These are phyloP conservation scores for Hanseniaspora pseudoguilliermondii DNA, from an alignment of 805 yeast genomes.

Conservation along the genomic window DNA sequence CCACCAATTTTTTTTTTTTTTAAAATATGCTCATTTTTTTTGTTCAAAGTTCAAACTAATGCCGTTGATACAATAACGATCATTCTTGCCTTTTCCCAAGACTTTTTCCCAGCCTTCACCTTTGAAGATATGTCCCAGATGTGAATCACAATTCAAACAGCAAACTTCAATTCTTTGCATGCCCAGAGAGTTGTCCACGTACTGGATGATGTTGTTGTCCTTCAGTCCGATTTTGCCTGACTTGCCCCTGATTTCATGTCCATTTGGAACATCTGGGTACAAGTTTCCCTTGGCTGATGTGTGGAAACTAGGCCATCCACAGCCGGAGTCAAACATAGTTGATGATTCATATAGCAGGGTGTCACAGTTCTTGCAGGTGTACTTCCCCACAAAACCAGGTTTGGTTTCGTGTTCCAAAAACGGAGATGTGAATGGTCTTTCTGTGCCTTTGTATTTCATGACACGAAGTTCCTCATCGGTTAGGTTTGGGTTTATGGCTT, in stretches of 20 bases:
- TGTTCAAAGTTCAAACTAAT: slow-evolving; percentile 53
- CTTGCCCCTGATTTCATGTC: neutral
- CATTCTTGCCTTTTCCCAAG: slow-evolving; percentile 54
- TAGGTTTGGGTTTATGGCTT: slow-evolving; percentile 46
- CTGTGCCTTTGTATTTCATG: slow-evolving; percentile 49
- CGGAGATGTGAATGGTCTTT: slow-evolving; percentile 31
- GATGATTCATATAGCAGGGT: slow-evolving; percentile 65
- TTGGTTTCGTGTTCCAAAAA: slow-evolving; percentile 13
- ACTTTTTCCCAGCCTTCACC: slow-evolving; percentile 69
- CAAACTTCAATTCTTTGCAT: slow-evolving; percentile 82
- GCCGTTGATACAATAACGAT: slow-evolving; percentile 90
- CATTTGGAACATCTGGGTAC: slow-evolving; percentile 29
- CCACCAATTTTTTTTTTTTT: neutral
- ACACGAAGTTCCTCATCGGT: slow-evolving; percentile 68
- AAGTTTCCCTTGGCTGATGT: slow-evolving; percentile 41
- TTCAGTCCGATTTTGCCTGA: slow-evolving; percentile 9
- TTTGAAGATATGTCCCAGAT: slow-evolving; percentile 86
- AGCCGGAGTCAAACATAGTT: slow-evolving; percentile 77
- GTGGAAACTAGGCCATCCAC: slow-evolving; percentile 98
- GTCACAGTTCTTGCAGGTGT: slow-evolving; percentile 76
- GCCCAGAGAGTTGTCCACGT: slow-evolving; percentile 53
- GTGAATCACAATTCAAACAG: slow-evolving; percentile 83
- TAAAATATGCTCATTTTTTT: slow-evolving; percentile 13
- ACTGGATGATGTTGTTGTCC: slow-evolving; percentile 49
- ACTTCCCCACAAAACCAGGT: slow-evolving; percentile 38